Base-by-base conservation (phyloP, 2,329 filamentous ascomycete genomes). In the Diplocarpon mali region DNA sequence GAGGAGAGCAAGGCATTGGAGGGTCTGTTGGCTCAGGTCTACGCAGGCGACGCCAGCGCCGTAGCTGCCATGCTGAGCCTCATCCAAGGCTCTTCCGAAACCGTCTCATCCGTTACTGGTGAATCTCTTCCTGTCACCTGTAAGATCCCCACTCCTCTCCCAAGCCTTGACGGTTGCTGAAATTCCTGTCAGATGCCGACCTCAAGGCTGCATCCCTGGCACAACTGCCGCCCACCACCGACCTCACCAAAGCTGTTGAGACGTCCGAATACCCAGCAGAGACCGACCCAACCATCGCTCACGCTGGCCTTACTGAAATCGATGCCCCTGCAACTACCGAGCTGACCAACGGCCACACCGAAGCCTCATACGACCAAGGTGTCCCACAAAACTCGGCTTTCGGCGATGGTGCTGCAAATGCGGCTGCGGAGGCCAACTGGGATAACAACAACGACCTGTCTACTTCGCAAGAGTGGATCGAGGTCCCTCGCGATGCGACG, bases 1-100 rank as follows among this genome's bases (percentile, higher is more conserved):
- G 83, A 88, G 46, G 83, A 90, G 67, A 86, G 80, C 64, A 78
- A 80, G 64, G 86, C 85, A 30, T 79, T 92, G 48, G 85, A 93
- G 66, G 85, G 85, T 42, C 79, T 86, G 29, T 70, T 93, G 46
- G 70, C 88, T 38, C 74, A 82, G 48, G 82, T 92, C 28, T 92
- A 93, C 65, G 77, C 78, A 37, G 86, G 85, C 38, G 84, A 90
- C 57, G 75, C 84, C 52, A 72, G 69, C 54, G 85, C 84, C 40
- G 84, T 92, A 17, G 68, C 75, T 43, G 77, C 83, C 45, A 87
- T 87, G 67, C 65, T 85, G 59, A 88, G 85, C 69, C 71, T 93
- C 46, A 83, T 88, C 44, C 72, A 85, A 47, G 85, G 83, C 29
- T 72, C 76, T 20, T 71, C 79, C 12, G 84, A 90, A 52, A 69